Conservation (phyloP, 345 rosid species). For the Boechera divaricarpa region DNA sequence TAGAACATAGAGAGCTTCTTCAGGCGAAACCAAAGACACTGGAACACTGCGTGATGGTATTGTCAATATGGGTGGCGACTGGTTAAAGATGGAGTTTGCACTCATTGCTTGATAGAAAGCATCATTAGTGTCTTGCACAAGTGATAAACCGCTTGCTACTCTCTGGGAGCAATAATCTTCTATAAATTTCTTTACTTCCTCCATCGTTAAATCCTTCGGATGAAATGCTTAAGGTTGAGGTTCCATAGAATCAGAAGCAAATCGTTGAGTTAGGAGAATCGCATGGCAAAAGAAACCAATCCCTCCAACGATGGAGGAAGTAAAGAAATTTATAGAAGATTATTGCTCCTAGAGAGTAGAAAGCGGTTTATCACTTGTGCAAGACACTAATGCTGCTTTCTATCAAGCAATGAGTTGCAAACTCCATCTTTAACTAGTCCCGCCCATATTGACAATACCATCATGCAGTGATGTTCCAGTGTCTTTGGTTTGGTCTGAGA, state of each 20-base stretch:
- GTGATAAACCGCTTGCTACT: background rate
- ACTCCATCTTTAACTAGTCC: background rate
- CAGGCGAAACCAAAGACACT: slow-evolving; percentile 3
- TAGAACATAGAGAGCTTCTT: background rate
- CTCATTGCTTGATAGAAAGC: slow-evolving; percentile 29
- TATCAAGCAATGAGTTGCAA: slow-evolving; percentile 21
- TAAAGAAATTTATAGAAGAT: slow-evolving; percentile 9
- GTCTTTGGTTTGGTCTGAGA: slow-evolving; percentile 13
- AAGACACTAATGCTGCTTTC: slow-evolving; percentile 16
- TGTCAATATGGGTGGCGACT: background rate
- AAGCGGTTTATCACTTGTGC: background rate
- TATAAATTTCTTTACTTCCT: slow-evolving; percentile 1
- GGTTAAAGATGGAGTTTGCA: background rate
- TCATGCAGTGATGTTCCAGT: background rate
- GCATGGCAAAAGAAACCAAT: slow-evolving; percentile 38
- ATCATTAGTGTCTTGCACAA: slow-evolving; percentile 11
- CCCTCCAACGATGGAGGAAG: slow-evolving; percentile 31
- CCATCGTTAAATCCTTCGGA: background rate
- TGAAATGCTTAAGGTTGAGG: background rate
- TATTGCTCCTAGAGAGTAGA: background rate
- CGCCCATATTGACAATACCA: background rate
- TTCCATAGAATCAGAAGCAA: background rate
- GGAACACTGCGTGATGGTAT: background rate
- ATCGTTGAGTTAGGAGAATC: background rate
- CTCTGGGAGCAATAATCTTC: slow-evolving; percentile 16